Evolutionary conservation across 177 flowering plant species (phyloP).

Genomic region (Vitis hybrid): DNA sequence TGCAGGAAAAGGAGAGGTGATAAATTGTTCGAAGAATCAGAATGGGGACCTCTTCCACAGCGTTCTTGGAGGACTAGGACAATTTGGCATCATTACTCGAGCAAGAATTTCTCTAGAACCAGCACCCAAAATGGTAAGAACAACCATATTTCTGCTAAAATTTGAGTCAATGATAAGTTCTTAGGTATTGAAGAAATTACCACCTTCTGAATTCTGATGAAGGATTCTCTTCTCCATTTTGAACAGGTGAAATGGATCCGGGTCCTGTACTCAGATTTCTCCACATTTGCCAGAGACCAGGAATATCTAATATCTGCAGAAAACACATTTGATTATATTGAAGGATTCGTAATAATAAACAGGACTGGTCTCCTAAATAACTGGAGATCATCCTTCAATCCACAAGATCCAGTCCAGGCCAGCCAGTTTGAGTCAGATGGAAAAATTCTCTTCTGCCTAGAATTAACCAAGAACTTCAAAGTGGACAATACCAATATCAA

Average conservation of each 20-base stretch:
- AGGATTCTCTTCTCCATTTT: slow-evolving; percentile 3
- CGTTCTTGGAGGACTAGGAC: slow-evolving; percentile 79
- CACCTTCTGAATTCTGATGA: neutral
- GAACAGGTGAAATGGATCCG: slow-evolving; percentile 71
- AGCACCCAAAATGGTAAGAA: slow-evolving; percentile 62
- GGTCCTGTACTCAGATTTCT: slow-evolving; percentile 53
- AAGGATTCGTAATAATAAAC: slow-evolving; percentile 63
- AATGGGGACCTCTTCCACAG: slow-evolving; percentile 59
- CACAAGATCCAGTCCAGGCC: slow-evolving; percentile 55
- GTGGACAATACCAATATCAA: slow-evolving; percentile 26
- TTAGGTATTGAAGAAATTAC: neutral
- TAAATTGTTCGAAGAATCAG: slow-evolving; percentile 53
- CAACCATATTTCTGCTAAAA: neutral
- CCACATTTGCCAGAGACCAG: slow-evolving; percentile 52
- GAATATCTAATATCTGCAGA: slow-evolving; percentile 54
- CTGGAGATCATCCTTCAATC: slow-evolving; percentile 49
- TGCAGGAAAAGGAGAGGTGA: slow-evolving; percentile 70
- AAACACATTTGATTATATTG: slow-evolving; percentile 57
- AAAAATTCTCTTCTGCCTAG: slow-evolving; percentile 54
- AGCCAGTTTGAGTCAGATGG: slow-evolving; percentile 55
- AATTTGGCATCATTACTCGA: slow-evolving; percentile 71
- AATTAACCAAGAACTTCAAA: slow-evolving; percentile 56
- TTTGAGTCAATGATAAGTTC: neutral
- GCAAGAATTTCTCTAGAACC: slow-evolving; percentile 59
- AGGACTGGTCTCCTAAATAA: slow-evolving; percentile 47